Base-by-base conservation (phyloP, 441 rosid species). In the Raphanus hybrid region DNA sequence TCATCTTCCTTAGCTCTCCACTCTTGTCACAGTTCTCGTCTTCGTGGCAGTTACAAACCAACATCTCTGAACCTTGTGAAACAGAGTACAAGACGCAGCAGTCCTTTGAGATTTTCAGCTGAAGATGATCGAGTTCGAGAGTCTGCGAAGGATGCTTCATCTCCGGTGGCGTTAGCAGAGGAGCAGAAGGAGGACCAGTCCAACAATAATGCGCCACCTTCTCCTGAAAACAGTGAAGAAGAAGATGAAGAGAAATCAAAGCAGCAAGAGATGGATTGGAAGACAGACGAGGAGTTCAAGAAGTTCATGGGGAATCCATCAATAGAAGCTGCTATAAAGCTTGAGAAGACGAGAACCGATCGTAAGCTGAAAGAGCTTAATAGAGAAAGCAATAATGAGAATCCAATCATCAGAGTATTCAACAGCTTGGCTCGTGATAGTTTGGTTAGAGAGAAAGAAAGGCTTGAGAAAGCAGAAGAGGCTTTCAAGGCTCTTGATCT, bases 241-340 rank as follows among this genome's bases (percentile, higher is more conserved):
- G 64, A 58, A 35, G 64, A 35, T 8, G 85, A 76, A 39, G 83
- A 83, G 59, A 83, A 78, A 57, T 85, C 86, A 34, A 75, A 83
- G 58, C 88, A 85, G 85, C 95, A 94, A 70, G 98, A 94, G 72
- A 78, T 82, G 81, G 98, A 94, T 55, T 92, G 98, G 97, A 92
- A 94, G 66, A 85, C 86, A 0, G 97, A 92, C 76, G 97, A 94
- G 71, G 98, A 92, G 84, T 94, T 94, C 83, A 94, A 94, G 90
- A 89, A 84, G 72, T 88, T 94, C 75, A 94, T 94, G 98, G 96
- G 98, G 3, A 94, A 85, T 74, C 98, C 98, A 71, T 90, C 98
- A 3, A 91, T 91, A 3, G 98, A 94, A 84, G 98, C 97, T 0
- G 97, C 96, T 0, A 91, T 94, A 26, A 94, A 92, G 90, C 89